Base-by-base conservation (phyloP, 2,329 filamentous ascomycete genomes). In the Alternaria incomplexa region DNA sequence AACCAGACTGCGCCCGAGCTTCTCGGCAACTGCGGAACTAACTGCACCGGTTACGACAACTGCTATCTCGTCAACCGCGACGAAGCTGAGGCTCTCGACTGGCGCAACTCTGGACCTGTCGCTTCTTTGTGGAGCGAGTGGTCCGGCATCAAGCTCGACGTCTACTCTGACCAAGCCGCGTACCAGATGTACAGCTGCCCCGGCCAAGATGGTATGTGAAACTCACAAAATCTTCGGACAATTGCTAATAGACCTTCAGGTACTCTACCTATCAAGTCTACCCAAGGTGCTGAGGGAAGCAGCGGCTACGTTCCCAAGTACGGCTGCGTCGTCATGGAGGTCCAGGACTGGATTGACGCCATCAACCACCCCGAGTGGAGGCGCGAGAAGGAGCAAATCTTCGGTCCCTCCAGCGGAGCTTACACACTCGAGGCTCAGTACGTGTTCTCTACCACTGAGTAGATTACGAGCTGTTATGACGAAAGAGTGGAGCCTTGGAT, bases 361-460 rank as follows among this genome's bases (percentile, higher is more conserved):
- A 96, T 98, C 82, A 97, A 97, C 82, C 88, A 96, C 72, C 94
- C 94, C 0, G 88, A 93, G 80, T 97, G 95, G 95, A 89, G 89
- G 62, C 87, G 94, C 58, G 81, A 84, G 50, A 81, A 83, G 69
- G 82, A 79, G 74, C 80, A 86, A 64, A 83, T 86, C 63, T 86
- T 82, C 63, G 81, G 82, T 3, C 83, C 83, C 3, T 79, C 74
- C 3, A 79, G 81, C 65, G 74, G 72, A 6, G 77, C 81, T 11
- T 84, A 83, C 64, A 78, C 79, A 15, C 71, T 84, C 17, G 78
- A 84, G 72, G 82, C 82, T 11, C 71, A 73, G 28, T 84, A 84
- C 66, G 75, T 79, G 25, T 84, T 84, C 70, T 82, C 80, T 4
- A 81, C 66, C 15, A 69, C 56, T 20, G 58, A 63, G 25, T 69